These are phyloP conservation scores for Nothophaeocryptopus gaeumannii DNA, from an alignment of 2,329 filamentous ascomycete species.

Conservation along the genomic window DNA sequence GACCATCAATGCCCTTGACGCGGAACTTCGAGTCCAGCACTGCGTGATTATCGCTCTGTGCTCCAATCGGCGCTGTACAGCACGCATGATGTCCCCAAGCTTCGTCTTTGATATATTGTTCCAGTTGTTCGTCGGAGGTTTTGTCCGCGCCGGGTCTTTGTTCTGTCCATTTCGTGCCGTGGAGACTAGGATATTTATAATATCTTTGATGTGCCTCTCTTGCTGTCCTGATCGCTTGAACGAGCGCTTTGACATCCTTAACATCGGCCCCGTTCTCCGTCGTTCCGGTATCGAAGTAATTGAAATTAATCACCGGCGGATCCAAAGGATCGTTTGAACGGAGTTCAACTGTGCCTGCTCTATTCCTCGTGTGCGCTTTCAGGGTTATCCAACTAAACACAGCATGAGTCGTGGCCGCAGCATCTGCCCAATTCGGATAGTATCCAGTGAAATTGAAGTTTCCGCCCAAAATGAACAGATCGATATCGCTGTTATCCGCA, in stretches of 20 bases:
- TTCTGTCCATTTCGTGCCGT: conserved; percentile 30
- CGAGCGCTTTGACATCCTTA: conserved; percentile 53
- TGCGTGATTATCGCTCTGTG: conserved; percentile 23
- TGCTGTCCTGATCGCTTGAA: conserved; percentile 39
- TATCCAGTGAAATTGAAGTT: conserved; percentile 56
- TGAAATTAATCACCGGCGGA: conserved; percentile 60
- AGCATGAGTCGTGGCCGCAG: conserved; percentile 44
- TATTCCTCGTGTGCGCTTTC: conserved; percentile 64
- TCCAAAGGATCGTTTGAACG: conserved; percentile 62
- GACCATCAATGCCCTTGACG: conserved; percentile 15
- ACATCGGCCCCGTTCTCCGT: conserved; percentile 33
- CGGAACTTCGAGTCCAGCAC: conserved; percentile 18
- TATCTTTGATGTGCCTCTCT: conserved; percentile 24
- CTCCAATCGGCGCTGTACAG: conserved; percentile 55
- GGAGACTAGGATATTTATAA: conserved; percentile 9
- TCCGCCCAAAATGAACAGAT: conserved; percentile 56
- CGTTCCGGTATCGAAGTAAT: conserved; percentile 55
- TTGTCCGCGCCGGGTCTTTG: conserved; percentile 43
- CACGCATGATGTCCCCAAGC: conserved; percentile 58
- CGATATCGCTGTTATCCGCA: conserved; percentile 45
- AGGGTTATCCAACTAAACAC: conserved; percentile 53
- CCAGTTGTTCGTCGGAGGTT: conserved; percentile 44
- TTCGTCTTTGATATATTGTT: conserved; percentile 44
- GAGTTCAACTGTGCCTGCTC: conserved; percentile 59
- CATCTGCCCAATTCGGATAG: conserved; percentile 53